Evolutionary conservation across 257 asterid species (phyloP).

Genomic region (Hygrophila difformis): DNA sequence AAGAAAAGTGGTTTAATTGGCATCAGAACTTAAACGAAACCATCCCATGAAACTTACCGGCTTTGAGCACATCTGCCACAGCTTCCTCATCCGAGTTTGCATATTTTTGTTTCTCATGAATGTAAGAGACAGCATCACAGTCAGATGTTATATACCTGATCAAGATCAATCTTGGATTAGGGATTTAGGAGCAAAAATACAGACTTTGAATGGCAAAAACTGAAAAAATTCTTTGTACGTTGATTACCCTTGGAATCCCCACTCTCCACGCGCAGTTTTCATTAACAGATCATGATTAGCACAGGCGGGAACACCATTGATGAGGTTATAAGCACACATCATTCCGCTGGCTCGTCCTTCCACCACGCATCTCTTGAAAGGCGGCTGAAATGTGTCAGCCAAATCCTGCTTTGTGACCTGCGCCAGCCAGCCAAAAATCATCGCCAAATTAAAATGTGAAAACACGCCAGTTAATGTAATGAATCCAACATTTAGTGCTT

Average conservation of each 20-base stretch:
- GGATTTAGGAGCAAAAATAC: too few species aligned
- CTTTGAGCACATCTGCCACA: conserved; percentile 65
- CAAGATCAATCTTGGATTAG: neutral
- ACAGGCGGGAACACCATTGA: conserved; percentile 80
- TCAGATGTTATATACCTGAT: conserved; percentile 81
- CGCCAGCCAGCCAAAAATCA: neutral
- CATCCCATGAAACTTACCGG: conserved; percentile 54
- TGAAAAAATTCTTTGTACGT: too few species aligned
- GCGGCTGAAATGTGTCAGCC: conserved; percentile 92
- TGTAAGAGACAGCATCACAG: conserved; percentile 63
- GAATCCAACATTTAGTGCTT: too few species aligned
- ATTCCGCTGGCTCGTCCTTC: conserved; percentile 81
- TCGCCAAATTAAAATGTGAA: too few species aligned
- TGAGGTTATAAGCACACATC: conserved; percentile 89
- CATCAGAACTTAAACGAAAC: neutral
- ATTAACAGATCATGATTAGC: conserved; percentile 66
- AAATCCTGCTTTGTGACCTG: conserved; percentile 80
- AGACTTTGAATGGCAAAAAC: too few species aligned
- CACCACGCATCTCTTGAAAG: conserved; percentile 56
- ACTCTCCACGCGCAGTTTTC: conserved; percentile 52
- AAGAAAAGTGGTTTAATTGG: neutral
- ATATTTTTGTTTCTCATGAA: conserved; percentile 46
- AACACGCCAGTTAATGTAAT: too few species aligned
- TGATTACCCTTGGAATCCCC: conserved; percentile 75
- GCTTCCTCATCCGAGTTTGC: conserved; percentile 64